Conservation (phyloP, 345 rosid genomes). For the Reutealis trisperma region DNA sequence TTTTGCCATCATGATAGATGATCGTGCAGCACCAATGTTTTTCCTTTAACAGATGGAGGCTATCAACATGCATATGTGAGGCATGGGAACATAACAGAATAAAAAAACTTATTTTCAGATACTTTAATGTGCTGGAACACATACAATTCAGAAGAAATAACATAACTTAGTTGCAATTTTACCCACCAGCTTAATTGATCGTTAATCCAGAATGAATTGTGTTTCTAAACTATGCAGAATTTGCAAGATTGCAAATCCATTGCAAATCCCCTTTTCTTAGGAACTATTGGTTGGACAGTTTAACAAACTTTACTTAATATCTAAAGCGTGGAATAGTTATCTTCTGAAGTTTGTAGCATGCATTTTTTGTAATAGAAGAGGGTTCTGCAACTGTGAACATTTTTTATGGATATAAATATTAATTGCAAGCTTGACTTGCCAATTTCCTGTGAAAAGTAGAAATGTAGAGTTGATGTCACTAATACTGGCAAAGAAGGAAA, state of each 20-base stretch:
- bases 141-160: too few species aligned
- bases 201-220: too few species aligned
- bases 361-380: background rate
- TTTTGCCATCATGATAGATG: too few species aligned
- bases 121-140: too few species aligned
- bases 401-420: too few species aligned
- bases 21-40: too few species aligned
- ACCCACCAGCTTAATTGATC: too few species aligned
- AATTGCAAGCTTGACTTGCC: background rate
- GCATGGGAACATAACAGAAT: too few species aligned
- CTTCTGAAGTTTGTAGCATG: background rate
- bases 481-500: background rate
- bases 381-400: background rate
- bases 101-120: too few species aligned
- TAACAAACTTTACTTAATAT: background rate
- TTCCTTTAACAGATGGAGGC: too few species aligned
- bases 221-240: background rate
- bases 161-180: background rate
- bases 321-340: background rate
- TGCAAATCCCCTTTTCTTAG: background rate
- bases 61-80: too few species aligned
- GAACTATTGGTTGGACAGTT: background rate
- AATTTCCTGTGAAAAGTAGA: background rate
- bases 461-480: background rate
- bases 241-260: background rate